Evolutionary conservation across 768 basidiomycete genomes (phyloP), one percentile per base, ranked within the genome.

Genomic region (Clathrus columnatus): DNA sequence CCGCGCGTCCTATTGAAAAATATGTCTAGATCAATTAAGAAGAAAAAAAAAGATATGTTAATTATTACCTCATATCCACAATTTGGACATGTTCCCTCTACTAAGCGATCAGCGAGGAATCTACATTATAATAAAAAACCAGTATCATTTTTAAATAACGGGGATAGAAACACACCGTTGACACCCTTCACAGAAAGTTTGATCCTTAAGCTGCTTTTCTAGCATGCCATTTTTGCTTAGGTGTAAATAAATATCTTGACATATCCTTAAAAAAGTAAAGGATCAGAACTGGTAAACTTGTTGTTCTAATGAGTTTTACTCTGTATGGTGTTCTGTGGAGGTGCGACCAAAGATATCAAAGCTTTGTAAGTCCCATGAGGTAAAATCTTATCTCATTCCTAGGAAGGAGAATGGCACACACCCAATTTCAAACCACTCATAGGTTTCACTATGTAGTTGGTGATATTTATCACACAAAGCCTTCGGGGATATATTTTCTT

Each of bases 401-500:
- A 50, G 44, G n/a, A 18, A 5, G n/a, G n/a, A n/a, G 26, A 41
- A 16, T 23, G 54, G 21, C 17, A 60, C 78, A 54, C 67, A 87
- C 90, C 87, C 87, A 48, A 99, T 90, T 59, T 97, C 87, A 71
- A 98, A 99, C 96, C 96, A 98, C 64, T 91, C 78, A 71, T 98
- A 99, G 5, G 93, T 91, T 61, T 91, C 90, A 60, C 82, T 84
- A 61, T 98, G 96, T 16, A 97, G 73, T 17, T 77, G 75, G 63
- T 94, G 73, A 68, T 97, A 97, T 71, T 94, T 93, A 70, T 93
- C 88, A 68, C 92, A 96, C 1, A 97, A 75, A 61, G 84, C 80
- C 58, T 73, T 74, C 0, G 92, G 87, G 10, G 87, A 82, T 36
- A 93, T 68, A 0, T 84, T 82, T 66, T 95, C 91, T 65, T 92